These are phyloP conservation scores for Suhomyces emberorum DNA, from an alignment of 805 yeast species.

Conservation along the genomic window DNA sequence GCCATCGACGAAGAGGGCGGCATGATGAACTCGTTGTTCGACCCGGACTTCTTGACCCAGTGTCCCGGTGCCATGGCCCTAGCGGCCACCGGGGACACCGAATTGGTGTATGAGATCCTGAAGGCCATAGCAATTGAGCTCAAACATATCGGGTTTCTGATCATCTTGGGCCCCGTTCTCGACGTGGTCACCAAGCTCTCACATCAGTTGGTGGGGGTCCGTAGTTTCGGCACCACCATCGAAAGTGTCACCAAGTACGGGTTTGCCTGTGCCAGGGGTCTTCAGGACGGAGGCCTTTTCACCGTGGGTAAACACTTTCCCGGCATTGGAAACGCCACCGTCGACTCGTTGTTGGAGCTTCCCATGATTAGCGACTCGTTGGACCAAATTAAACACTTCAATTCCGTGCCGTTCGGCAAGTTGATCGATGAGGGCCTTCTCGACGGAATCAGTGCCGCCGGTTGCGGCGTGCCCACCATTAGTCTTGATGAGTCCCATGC, in stretches of 20 bases:
- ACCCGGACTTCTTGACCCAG: constrained; percentile 49
- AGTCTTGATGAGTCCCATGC: constrained; percentile 62
- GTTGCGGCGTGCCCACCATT: constrained; percentile 61
- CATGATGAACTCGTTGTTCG: constrained; percentile 57
- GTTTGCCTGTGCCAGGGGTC: constrained; percentile 49
- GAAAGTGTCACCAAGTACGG: constrained; percentile 58
- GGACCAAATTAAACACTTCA: constrained; percentile 49
- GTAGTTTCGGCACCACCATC: constrained; percentile 59
- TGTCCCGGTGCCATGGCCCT: constrained; percentile 67
- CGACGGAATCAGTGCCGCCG: constrained; percentile 59
- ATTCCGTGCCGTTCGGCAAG: constrained; percentile 49
- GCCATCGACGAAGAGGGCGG: constrained; percentile 66
- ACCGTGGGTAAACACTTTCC: constrained; percentile 66
- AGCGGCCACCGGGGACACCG: constrained; percentile 50
- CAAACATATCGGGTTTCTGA: constrained; percentile 51
- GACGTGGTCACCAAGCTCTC: constrained; percentile 57
- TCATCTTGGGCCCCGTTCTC: constrained; percentile 58
- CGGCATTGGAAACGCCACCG: constrained; percentile 60
- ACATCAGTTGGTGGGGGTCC: constrained; percentile 56
- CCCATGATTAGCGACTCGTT: constrained; percentile 58
- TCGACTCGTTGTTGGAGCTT: constrained; percentile 53
- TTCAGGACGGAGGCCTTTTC: constrained; percentile 50
- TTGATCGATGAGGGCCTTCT: constrained; percentile 43
- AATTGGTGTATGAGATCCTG: constrained; percentile 48
- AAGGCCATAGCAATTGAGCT: constrained; percentile 54